Evolutionary conservation across 306 rosid genomes (phyloP).

Genomic region (Malus orientalis): DNA sequence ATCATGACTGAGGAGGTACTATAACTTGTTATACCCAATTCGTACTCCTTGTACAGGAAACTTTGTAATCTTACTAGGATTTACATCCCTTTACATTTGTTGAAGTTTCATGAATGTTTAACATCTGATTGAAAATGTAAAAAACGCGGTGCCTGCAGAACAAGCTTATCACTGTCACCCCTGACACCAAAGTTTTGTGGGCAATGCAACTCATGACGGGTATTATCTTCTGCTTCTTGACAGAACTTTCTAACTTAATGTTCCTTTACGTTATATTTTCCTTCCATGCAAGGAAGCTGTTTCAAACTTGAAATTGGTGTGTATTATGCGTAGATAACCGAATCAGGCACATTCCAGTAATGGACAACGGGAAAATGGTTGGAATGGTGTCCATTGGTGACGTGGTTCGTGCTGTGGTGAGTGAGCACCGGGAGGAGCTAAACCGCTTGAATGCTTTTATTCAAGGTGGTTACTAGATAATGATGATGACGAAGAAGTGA

Average conservation of each 20-base stretch:
- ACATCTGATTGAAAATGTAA: conserved; percentile 13
- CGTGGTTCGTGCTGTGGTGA: conserved; percentile 95
- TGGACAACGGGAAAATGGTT: conserved; percentile 58
- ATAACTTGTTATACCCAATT: neutral
- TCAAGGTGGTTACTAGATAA: conserved; percentile 87
- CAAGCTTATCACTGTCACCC: conserved; percentile 89
- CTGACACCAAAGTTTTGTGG: conserved; percentile 71
- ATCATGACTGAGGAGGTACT: conserved; percentile 99
- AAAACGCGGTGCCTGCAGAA: conserved; percentile 42
- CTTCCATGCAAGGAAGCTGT: neutral
- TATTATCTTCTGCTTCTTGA: conserved; percentile 17
- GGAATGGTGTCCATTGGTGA: conserved; percentile 99
- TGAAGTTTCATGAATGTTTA: neutral
- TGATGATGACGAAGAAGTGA: conserved; percentile 26
- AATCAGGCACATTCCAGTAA: conserved; percentile 97
- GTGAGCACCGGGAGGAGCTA: conserved; percentile 93
- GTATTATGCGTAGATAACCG: conserved; percentile 53
- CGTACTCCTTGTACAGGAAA: neutral
- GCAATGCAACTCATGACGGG: conserved; percentile 99
- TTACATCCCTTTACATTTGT: neutral
- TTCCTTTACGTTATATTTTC: too few species aligned
- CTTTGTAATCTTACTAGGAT: neutral
- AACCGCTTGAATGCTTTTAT: conserved; percentile 88
- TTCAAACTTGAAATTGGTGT: conserved; percentile 13
- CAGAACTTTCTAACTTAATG: neutral